A percentile compares a stretch with the other conserved stretches of the same genome.
Evolutionary conservation across 345 rosid species (phyloP).

Genomic region (Moringa oleifera): DNA sequence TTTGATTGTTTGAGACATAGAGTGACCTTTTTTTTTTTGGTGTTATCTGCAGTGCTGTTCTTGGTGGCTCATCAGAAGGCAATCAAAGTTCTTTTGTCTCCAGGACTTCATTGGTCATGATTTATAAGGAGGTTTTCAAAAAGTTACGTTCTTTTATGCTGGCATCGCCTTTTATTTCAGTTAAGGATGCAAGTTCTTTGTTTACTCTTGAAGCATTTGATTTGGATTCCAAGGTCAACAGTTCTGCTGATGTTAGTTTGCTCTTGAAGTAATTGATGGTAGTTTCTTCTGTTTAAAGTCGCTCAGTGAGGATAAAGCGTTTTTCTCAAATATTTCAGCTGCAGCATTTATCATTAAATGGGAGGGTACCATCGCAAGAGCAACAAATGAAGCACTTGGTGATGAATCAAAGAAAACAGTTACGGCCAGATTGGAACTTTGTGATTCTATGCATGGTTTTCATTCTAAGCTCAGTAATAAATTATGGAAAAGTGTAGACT

Average conservation of each 20-base stretch:
- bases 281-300: conserved; percentile 54
- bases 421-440: conserved; percentile 34
- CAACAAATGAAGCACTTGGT: conserved; percentile 27
- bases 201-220: conserved; percentile 28
- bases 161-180: conserved; percentile 55
- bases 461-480: conserved; percentile 36
- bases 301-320: conserved; percentile 45
- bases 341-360: conserved; percentile 57
- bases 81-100: conserved; percentile 47
- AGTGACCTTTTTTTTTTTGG: conserved; percentile 9
- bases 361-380: conserved; percentile 49
- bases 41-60: conserved; percentile 58
- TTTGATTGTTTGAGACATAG: conserved; percentile 1
- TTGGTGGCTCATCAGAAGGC: conserved; percentile 65
- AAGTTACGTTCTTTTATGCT: conserved; percentile 48
- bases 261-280: conserved; percentile 55
- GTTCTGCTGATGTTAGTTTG: conserved; percentile 36
- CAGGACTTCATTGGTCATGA: conserved; percentile 41
- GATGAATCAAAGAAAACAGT: conserved; percentile 29
- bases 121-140: conserved; percentile 42
- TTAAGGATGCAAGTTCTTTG: conserved; percentile 44
- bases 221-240: conserved; percentile 23
- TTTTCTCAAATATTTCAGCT: conserved; percentile 54
- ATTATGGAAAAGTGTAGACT: conserved; percentile 46
- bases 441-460: conserved; percentile 38